phyloP scores from a whole-genome alignment of 2,329 filamentous ascomycete genomes.

The Uncinocarpus reesii region DNA sequence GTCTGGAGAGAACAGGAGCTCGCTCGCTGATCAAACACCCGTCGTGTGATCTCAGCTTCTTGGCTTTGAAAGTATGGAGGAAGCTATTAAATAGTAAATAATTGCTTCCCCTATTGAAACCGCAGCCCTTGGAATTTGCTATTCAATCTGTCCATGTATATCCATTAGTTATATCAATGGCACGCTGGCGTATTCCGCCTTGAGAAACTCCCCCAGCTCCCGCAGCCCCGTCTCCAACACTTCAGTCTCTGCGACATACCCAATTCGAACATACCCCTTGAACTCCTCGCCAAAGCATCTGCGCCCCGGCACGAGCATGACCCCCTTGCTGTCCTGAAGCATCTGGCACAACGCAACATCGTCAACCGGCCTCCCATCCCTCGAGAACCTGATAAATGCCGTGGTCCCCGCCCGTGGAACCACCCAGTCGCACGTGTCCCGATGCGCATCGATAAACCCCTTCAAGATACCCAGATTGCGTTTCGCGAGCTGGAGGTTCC shows the following conservation, averaged over 20 bases:
- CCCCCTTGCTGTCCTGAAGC: slow-evolving; percentile 57
- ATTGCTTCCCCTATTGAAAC: neutral
- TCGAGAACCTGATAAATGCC: slow-evolving; percentile 61
- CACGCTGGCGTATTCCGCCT: slow-evolving; percentile 26
- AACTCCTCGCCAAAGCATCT: slow-evolving; percentile 66
- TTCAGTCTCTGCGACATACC: slow-evolving; percentile 62
- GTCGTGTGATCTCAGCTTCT: slow-evolving; percentile 7
- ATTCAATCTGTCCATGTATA: too few relatives aligned
- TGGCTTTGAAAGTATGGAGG: neutral
- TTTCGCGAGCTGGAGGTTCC: slow-evolving; percentile 57
- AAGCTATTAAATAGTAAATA: too few relatives aligned
- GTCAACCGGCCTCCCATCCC: slow-evolving; percentile 53
- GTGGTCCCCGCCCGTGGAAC: slow-evolving; percentile 71
- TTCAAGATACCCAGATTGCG: slow-evolving; percentile 58
- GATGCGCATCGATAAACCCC: slow-evolving; percentile 55
- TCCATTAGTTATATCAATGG: slow-evolving; percentile 1
- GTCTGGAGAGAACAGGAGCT: neutral
- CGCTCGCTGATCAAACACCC: slow-evolving; percentile 1
- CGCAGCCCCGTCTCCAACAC: slow-evolving; percentile 56
- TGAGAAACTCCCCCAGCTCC: slow-evolving; percentile 45
- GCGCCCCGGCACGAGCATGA: slow-evolving; percentile 64
- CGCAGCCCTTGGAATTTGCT: neutral
- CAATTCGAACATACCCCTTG: slow-evolving; percentile 64
- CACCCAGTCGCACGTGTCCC: slow-evolving; percentile 56
- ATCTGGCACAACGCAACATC: slow-evolving; percentile 56